These are phyloP conservation scores for Pochonia chlamydosporia DNA, from an alignment of 2,329 filamentous ascomycete species.

Conservation along the genomic window DNA sequence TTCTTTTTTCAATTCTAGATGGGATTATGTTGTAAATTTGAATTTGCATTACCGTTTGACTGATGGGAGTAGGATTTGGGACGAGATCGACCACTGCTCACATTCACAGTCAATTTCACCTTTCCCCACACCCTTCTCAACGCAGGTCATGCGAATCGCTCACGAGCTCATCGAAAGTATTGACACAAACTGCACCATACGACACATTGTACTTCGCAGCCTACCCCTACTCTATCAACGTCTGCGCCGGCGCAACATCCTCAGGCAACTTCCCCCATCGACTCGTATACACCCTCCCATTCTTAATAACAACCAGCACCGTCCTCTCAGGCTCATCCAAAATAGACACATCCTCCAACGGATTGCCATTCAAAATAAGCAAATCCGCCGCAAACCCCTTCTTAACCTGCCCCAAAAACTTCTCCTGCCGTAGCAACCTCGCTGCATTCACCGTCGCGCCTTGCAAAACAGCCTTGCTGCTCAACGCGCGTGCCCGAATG, in stretches of 20 bases:
- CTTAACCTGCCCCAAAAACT: constrained; percentile 42
- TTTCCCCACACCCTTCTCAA: too few species aligned
- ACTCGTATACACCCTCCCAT: constrained; percentile 35
- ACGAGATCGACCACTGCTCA: too few species aligned
- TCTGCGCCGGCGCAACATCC: background rate
- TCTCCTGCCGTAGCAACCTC: constrained; percentile 38
- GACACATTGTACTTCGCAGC: too few species aligned
- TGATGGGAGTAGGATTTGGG: too few species aligned
- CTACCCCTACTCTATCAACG: background rate
- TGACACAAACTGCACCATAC: too few species aligned
- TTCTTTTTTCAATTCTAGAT: too few species aligned
- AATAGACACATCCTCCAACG: constrained; percentile 47
- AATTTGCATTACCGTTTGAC: too few species aligned
- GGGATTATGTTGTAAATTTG: too few species aligned
- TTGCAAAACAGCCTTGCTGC: constrained; percentile 18
- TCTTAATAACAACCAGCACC: constrained; percentile 47
- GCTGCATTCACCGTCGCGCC: constrained; percentile 41
- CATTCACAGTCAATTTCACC: too few species aligned
- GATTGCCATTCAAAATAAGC: constrained; percentile 45
- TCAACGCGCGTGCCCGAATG: constrained; percentile 19
- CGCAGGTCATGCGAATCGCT: too few species aligned
- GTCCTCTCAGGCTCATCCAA: constrained; percentile 41
- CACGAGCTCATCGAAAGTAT: too few species aligned
- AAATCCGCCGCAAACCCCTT: constrained; percentile 47
- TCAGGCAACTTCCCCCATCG: constrained; percentile 18